Conservation (phyloP, 176 grass and related monocot species). For the Bolboschoenus planiculmis region DNA sequence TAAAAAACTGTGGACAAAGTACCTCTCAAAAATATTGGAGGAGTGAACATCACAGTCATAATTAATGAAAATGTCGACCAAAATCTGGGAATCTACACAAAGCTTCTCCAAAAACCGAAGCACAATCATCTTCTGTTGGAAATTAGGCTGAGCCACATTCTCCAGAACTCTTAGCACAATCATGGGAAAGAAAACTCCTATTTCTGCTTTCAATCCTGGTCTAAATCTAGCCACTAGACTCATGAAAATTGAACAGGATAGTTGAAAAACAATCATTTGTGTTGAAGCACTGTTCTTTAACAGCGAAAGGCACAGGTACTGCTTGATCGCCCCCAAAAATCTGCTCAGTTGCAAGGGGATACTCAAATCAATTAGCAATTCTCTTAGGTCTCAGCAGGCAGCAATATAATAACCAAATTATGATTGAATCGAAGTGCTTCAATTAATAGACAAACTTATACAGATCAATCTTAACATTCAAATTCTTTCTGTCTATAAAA, state of each 20-base stretch:
- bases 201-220: constrained; percentile 96
- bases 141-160: constrained; percentile 98
- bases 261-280: constrained; percentile 97
- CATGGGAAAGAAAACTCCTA: constrained; percentile 98
- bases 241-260: constrained; percentile 99
- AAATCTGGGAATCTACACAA: constrained; percentile 87
- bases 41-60: constrained; percentile 98
- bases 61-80: constrained; percentile 98
- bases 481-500: neutral
- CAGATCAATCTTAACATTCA: neutral
- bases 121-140: constrained; percentile 94
- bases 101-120: constrained; percentile 96
- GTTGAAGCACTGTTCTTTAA: constrained; percentile 97
- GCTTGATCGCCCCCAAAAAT: constrained; percentile 99
- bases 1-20: constrained; percentile 4
- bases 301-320: constrained; percentile 92
- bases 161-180: constrained; percentile 96
- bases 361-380: neutral
- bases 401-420: neutral
- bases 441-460: neutral
- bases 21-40: constrained; percentile 99
- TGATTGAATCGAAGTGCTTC: neutral
- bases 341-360: constrained; percentile 40
- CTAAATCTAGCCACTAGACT: constrained; percentile 97
- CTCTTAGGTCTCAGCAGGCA: neutral